A percentile compares a stretch with the other conserved stretches of the same genome.
Evolutionary conservation across 352 stramenopile genomes (phyloP).

Genomic region (Globisporangium abappressorium): DNA sequence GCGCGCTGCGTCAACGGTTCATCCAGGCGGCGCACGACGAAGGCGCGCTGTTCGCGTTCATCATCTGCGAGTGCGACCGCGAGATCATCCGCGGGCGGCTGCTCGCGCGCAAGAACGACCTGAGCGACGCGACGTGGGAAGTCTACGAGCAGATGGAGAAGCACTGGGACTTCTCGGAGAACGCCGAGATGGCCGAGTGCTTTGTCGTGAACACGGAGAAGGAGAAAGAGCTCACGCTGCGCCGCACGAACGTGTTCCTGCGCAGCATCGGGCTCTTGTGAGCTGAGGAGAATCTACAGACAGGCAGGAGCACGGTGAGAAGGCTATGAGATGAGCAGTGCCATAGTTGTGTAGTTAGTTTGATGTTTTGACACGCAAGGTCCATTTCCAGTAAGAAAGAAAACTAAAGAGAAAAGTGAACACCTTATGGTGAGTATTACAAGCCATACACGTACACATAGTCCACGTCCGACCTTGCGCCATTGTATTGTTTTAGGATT

Average conservation of each 20-base stretch:
- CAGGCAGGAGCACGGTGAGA: background rate
- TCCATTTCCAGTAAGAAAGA: background rate
- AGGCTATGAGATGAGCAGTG: background rate
- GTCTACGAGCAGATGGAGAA: slow-evolving; percentile 69
- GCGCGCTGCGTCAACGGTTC: slow-evolving; percentile 38
- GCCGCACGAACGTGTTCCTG: slow-evolving; percentile 50
- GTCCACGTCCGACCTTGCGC: background rate
- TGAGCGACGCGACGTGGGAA: slow-evolving; percentile 68
- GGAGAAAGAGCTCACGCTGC: slow-evolving; percentile 60
- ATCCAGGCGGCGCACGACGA: slow-evolving; percentile 37
- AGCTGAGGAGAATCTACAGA: background rate
- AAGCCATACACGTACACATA: background rate
- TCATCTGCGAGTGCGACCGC: slow-evolving; percentile 64
- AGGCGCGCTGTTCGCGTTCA: slow-evolving; percentile 47
- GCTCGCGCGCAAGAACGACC: slow-evolving; percentile 51
- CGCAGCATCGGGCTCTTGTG: slow-evolving; percentile 38
- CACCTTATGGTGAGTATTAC: background rate
- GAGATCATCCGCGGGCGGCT: slow-evolving; percentile 66
- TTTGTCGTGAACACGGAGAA: slow-evolving; percentile 68
- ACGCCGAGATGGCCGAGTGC: slow-evolving; percentile 35
- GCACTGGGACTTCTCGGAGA: slow-evolving; percentile 37
- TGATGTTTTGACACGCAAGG: background rate
- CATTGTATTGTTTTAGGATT: background rate
- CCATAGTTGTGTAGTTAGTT: background rate
- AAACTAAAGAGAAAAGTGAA: background rate